Percentiles rank a stretch among this genome's conserved stretches.
Evolutionary conservation across 805 yeast species (phyloP).

Genomic region (Schizosaccharomyces pombe): DNA sequence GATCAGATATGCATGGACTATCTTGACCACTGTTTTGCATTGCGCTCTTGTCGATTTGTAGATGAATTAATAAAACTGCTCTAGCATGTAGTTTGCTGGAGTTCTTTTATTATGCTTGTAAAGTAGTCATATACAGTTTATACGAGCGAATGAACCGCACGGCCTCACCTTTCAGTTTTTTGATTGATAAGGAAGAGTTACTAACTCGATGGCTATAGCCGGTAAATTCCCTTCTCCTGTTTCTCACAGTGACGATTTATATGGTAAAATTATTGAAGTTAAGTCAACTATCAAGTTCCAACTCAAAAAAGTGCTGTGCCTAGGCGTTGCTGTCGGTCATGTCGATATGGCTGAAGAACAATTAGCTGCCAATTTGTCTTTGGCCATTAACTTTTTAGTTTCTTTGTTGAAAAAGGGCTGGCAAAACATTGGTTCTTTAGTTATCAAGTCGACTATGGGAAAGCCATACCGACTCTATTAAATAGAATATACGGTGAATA

Average conservation of each 20-base stretch:
- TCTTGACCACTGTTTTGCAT: not conserved
- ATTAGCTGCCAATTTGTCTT: slow-evolving; percentile 90
- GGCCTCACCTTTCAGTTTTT: slow-evolving; percentile 2
- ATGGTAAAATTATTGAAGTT: slow-evolving; percentile 86
- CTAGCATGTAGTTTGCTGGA: not conserved
- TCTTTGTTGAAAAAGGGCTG: slow-evolving; percentile 99
- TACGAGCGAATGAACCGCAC: not conserved
- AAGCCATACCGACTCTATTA: slow-evolving; percentile 99
- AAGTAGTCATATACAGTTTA: too few relatives aligned
- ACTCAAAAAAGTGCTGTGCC: slow-evolving; percentile 97
- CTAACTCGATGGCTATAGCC: slow-evolving; percentile 22
- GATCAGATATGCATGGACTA: not conserved
- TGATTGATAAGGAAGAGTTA: slow-evolving; percentile 2
- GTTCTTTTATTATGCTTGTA: too few relatives aligned
- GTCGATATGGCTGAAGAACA: slow-evolving; percentile 97
- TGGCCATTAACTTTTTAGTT: slow-evolving; percentile 97
- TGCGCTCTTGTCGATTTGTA: not conserved
- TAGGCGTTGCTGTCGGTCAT: slow-evolving; percentile 98
- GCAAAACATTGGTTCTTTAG: slow-evolving; percentile 99
- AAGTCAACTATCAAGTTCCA: slow-evolving; percentile 99
- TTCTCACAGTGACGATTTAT: slow-evolving; percentile 95
- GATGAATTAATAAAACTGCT: not conserved
- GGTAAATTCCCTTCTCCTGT: slow-evolving; percentile 99
- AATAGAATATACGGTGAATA: too few relatives aligned
- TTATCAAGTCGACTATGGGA: slow-evolving; percentile 98